Base-by-base conservation (phyloP, 1,139 yeast species). In the Hyphopichia pseudoburtonii region DNA sequence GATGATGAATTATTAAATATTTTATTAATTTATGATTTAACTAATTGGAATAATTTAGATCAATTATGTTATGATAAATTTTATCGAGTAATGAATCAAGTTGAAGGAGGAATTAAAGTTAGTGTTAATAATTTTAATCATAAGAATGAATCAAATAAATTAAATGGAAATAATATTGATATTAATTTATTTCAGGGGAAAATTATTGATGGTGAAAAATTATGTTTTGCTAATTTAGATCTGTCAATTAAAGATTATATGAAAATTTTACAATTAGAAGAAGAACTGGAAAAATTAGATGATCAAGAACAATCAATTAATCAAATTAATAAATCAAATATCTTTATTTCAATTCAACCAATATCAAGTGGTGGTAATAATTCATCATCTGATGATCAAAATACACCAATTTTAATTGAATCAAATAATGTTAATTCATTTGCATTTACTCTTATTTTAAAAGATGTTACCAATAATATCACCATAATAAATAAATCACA, bases 201-300 rank as follows among this genome's bases (percentile, higher is more conserved):
- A 45, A 54, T 80, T 3, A 76, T 80, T 33, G 96, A 87, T 54
- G 97, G 95, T n/a, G 94, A 86, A 51, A 90, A 90, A 57, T 73
- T 90, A 43, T 86, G 95, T 32, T 72, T 78, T 51, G 97, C 97
- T 5, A 89, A 88, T 56, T 73, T 90, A 49, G 96, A 89, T 33
- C 80, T 80, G 41, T 78, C 85, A 17, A 74, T 82, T 44, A 78
- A 76, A 52, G 66, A 70, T 41, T 74, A 66, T 50, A 50, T 55
- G 36, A 57, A 55, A 43, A 49, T 56, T 33, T 46, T 46, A n/a
- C 39, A 46, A 28, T 40, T 35, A 14, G 47, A 45, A 35, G 44
- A 48, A 36, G 50, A 44, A 39, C 33, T 40, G 27, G 41, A 48
- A 31, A 45, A 62, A 52, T 41, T 64, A 14, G 42, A 47, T 10